These are phyloP conservation scores for Entamoeba histolytica DNA, from an alignment of 208 protist species.

Conservation along the genomic window DNA sequence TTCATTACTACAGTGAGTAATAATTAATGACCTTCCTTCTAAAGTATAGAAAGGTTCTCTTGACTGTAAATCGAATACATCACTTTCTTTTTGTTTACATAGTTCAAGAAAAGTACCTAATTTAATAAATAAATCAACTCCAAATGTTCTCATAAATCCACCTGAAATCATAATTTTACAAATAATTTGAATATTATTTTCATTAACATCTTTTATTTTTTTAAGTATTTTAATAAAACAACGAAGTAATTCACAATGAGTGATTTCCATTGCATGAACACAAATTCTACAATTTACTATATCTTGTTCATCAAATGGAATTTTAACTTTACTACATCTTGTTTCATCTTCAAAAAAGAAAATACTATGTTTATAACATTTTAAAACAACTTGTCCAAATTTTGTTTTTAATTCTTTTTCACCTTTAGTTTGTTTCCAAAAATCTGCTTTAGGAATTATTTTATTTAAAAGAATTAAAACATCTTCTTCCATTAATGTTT, in stretches of 20 bases:
- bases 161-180: not conserved
- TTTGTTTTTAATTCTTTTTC: not conserved
- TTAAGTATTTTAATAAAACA: not conserved
- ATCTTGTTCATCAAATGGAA: not conserved
- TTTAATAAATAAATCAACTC: not conserved
- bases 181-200: not conserved
- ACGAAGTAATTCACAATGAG: not conserved
- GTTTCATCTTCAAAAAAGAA: not conserved
- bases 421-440: not conserved
- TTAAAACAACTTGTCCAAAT: not conserved
- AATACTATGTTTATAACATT: not conserved
- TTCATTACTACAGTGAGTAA: not conserved
- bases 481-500: not conserved
- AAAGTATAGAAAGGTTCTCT: not conserved
- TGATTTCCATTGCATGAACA: not conserved
- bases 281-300: not conserved
- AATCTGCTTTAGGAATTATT: not conserved
- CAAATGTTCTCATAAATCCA: not conserved
- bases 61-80: not conserved
- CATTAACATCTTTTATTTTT: not conserved
- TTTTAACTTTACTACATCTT: not conserved
- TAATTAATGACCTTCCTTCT: not conserved
- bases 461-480: not conserved
- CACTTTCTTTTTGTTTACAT: not conserved
- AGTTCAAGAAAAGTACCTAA: not conserved